These are phyloP conservation scores for Platismatia glauca DNA, from an alignment of 495 filamentous ascomycete species.

Conservation along the genomic window DNA sequence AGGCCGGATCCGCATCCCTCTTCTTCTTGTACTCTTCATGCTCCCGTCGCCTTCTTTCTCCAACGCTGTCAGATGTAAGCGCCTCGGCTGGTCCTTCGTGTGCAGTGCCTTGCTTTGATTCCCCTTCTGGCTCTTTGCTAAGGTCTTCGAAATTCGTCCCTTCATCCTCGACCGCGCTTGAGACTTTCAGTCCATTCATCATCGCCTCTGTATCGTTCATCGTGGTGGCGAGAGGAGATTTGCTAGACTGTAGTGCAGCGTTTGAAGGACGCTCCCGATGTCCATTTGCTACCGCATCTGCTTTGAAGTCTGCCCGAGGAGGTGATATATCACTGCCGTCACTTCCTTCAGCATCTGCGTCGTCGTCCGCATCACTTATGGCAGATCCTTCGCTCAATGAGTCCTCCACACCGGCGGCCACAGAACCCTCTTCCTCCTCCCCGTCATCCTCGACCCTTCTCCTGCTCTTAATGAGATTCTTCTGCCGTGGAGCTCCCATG, in stretches of 20 bases:
- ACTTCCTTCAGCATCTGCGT: conserved; percentile 63
- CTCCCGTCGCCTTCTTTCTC: conserved; percentile 68
- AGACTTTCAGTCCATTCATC: conserved; percentile 72
- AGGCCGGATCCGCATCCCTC: conserved; percentile 81
- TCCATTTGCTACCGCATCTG: conserved; percentile 35
- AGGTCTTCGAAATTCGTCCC: conserved; percentile 62
- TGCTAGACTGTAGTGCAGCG: conserved; percentile 26
- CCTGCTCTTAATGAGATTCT: conserved; percentile 66
- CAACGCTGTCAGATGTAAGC: conserved; percentile 39
- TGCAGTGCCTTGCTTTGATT: conserved; percentile 31
- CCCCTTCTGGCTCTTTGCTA: conserved; percentile 29
- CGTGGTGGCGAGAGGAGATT: conserved; percentile 20
- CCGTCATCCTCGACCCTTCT: conserved; percentile 74
- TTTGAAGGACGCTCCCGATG: conserved; percentile 32
- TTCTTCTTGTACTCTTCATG: conserved; percentile 85
- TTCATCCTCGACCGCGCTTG: conserved; percentile 45
- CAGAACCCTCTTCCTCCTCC: conserved; percentile 56
- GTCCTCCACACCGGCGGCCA: conserved; percentile 61
- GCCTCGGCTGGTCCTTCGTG: conserved; percentile 21
- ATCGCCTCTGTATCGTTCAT: conserved; percentile 75
- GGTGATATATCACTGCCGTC: conserved; percentile 63
- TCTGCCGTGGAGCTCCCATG: conserved; percentile 58
- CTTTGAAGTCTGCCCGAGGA: conserved; percentile 32
- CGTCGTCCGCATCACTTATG: conserved; percentile 66
- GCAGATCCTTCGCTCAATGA: conserved; percentile 74